These are phyloP conservation scores for Pseudoscleropodium purum DNA, from an alignment of 225 moss, liverwort and hornwort genomes.

Conservation along the genomic window DNA sequence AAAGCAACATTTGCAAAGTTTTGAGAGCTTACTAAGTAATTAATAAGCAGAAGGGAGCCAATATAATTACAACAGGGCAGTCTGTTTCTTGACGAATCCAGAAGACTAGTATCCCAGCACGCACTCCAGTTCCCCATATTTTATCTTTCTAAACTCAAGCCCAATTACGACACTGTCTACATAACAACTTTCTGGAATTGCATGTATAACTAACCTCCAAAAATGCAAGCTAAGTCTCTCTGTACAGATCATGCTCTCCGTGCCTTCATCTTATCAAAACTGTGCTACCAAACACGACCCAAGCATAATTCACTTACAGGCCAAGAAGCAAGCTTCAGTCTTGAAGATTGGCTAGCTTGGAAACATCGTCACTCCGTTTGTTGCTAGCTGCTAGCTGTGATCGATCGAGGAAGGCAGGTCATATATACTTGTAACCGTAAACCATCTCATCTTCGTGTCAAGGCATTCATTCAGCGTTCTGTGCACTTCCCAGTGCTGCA, in stretches of 20 bases:
- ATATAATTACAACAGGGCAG: constrained; percentile 9
- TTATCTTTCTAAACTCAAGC: not conserved
- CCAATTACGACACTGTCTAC: not conserved
- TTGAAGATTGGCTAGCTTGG: not conserved
- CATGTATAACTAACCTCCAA: not conserved
- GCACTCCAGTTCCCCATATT: not conserved
- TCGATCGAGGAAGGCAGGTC: not conserved
- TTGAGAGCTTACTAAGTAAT: not conserved
- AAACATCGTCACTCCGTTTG: not conserved
- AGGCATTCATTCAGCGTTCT: not conserved
- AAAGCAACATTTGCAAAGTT: not conserved
- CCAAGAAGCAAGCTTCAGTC: not conserved
- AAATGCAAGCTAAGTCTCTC: not conserved
- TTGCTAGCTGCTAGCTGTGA: not conserved
- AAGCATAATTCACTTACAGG: not conserved
- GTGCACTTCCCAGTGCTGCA: not conserved
- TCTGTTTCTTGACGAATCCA: not conserved
- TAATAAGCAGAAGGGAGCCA: not conserved
- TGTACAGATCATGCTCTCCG: not conserved
- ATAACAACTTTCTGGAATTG: not conserved
- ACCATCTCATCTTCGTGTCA: not conserved
- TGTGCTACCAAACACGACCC: not conserved
- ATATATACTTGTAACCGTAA: not conserved
- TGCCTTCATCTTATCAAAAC: not conserved
- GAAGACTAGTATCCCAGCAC: not conserved